These are phyloP conservation scores for Penicillium subrubescens DNA, from an alignment of 495 filamentous ascomycete species.

Conservation along the genomic window DNA sequence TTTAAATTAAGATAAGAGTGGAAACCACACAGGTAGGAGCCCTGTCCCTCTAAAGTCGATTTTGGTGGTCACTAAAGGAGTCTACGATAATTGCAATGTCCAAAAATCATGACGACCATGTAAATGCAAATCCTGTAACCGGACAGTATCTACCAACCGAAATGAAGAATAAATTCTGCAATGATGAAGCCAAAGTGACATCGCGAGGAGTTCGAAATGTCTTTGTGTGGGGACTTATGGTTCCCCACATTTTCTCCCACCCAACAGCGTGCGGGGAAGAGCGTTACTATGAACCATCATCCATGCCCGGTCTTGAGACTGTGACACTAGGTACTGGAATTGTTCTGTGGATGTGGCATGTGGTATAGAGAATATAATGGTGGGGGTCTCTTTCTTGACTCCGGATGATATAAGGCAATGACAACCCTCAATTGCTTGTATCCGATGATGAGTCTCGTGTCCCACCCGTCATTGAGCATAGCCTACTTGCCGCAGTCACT, in stretches of 20 bases:
- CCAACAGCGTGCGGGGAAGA: background rate
- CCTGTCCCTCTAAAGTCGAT: background rate
- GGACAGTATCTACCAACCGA: background rate
- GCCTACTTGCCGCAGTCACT: background rate
- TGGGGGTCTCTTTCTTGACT: background rate
- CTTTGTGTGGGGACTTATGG: background rate
- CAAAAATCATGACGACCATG: background rate
- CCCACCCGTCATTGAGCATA: background rate
- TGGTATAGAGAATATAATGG: background rate
- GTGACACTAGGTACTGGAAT: no score
- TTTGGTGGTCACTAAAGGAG: no score
- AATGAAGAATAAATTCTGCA: background rate
- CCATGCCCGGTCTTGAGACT: no score
- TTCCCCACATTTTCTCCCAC: background rate
- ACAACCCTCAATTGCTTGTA: background rate
- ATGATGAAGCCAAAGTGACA: background rate
- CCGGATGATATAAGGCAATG: background rate
- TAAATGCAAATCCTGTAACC: no score
- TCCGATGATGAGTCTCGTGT: background rate
- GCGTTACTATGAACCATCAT: background rate
- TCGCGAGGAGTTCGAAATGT: background rate
- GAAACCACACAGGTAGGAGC: background rate
- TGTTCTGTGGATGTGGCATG: background rate
- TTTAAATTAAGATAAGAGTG: background rate
- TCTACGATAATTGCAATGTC: background rate